Percentiles rank a stretch among this genome's conserved stretches.
These are phyloP conservation scores for Uncinocarpus reesii DNA, from an alignment of 2,329 filamentous ascomycete genomes.

Conservation along the genomic window DNA sequence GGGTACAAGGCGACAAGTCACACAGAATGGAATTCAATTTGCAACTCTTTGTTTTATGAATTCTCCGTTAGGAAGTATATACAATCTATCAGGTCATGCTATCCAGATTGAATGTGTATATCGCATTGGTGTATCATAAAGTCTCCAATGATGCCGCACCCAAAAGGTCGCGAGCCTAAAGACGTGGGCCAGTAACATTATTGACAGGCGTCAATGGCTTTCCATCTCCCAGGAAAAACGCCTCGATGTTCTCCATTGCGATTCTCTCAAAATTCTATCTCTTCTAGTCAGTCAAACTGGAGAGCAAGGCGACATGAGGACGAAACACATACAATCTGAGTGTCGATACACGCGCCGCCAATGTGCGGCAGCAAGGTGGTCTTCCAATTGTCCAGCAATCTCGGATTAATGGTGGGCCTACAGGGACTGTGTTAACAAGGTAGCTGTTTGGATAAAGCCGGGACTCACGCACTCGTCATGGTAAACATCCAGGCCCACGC, in stretches of 20 bases:
- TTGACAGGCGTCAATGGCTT: conserved; percentile 18
- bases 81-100: not conserved
- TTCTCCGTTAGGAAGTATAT: not conserved
- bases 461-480: conserved; percentile 48
- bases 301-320: not conserved
- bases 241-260: conserved; percentile 18
- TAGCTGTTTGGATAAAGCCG: not conserved
- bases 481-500: conserved; percentile 63
- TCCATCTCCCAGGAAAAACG: conserved; percentile 17
- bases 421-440: not conserved
- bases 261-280: conserved; percentile 18
- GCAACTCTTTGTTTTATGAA: not conserved
- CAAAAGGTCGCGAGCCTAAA: too few relatives aligned
- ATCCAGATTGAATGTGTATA: too few relatives aligned
- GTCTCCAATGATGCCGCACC: too few relatives aligned
- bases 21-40: too few relatives aligned
- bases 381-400: conserved; percentile 17
- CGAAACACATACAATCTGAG: conserved; percentile 12
- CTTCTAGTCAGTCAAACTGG: not conserved
- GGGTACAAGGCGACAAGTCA: too few relatives aligned
- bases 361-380: conserved; percentile 18
- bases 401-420: conserved; percentile 16
- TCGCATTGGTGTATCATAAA: too few relatives aligned
- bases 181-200: conserved; percentile 9
- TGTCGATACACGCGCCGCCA: conserved; percentile 16